Conservation (phyloP, 495 filamentous ascomycete genomes). For the Chlorociboria aeruginascens region DNA sequence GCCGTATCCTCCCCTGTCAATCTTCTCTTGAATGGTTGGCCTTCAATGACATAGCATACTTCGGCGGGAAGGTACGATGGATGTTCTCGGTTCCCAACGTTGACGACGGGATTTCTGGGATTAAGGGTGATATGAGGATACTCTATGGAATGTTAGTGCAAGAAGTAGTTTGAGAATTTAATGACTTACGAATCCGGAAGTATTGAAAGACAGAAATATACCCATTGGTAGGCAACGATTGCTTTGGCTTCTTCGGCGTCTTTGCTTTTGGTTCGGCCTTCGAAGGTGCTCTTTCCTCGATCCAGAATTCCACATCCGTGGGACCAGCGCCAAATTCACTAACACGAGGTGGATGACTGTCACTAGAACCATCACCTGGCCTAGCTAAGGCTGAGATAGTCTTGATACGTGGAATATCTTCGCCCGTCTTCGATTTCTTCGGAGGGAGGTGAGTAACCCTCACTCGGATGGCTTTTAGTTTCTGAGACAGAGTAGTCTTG, state of each 20-base stretch:
- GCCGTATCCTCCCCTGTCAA: constrained; percentile 43
- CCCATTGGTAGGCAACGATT: constrained; percentile 1
- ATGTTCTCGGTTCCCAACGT: constrained; percentile 45
- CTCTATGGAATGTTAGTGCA: constrained; percentile 22
- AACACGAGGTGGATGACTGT: constrained; percentile 28
- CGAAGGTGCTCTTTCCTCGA: constrained; percentile 9
- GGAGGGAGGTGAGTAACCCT: constrained; percentile 29
- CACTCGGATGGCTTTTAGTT: constrained; percentile 32
- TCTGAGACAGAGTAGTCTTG: constrained; percentile 20
- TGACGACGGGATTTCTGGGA: constrained; percentile 49
- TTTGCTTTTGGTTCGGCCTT: constrained; percentile 5
- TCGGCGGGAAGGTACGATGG: constrained; percentile 60
- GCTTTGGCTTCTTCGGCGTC: constrained; percentile 1
- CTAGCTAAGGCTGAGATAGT: constrained; percentile 37
- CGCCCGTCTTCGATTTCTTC: constrained; percentile 26
- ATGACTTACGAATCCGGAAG: constrained; percentile 33
- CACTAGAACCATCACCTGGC: constrained; percentile 7
- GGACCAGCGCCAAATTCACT: constrained; percentile 31
- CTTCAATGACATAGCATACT: constrained; percentile 48
- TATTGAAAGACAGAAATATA: constrained; percentile 41
- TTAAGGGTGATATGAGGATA: constrained; percentile 30
- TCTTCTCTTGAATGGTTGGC: constrained; percentile 48
- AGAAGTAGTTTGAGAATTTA: constrained; percentile 6
- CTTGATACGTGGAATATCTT: constrained; percentile 26
- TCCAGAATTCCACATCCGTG: constrained; percentile 37